Evolutionary conservation across 345 rosid genomes (phyloP).

Genomic region (Eucalyptus viminalis): DNA sequence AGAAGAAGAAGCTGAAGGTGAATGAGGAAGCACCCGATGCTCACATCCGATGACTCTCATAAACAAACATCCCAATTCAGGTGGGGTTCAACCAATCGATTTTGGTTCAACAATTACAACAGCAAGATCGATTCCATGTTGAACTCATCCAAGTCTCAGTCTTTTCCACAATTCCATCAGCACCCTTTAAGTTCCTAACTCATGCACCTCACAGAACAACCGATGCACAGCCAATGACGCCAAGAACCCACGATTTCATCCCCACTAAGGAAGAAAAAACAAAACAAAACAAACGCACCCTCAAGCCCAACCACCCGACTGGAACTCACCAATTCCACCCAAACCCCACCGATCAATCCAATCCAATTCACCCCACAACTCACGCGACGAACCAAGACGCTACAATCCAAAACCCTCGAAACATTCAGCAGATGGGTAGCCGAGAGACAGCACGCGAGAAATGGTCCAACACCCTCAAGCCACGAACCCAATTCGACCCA

Average conservation of each 20-base stretch:
- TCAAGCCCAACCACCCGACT: background rate
- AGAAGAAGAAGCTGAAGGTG: background rate
- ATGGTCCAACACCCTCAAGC: background rate
- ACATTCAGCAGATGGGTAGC: background rate
- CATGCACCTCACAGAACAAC: background rate
- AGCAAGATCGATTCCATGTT: background rate
- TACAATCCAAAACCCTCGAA: background rate
- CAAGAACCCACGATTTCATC: background rate
- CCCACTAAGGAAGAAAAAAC: background rate
- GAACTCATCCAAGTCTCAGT: background rate
- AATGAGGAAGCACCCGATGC: background rate
- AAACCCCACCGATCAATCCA: background rate
- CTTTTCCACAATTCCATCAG: background rate
- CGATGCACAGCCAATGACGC: background rate
- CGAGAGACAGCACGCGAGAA: background rate
- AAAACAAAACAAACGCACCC: background rate
- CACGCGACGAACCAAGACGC: background rate
- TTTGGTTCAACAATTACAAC: background rate
- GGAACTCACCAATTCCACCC: background rate
- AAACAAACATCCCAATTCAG: background rate
- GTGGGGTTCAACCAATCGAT: background rate
- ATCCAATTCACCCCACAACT: background rate
- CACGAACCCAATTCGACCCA: background rate
- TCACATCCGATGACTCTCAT: background rate
- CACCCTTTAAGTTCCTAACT: background rate